Base-by-base conservation (phyloP, 768 basidiomycete genomes). In the Gymnopilus junonius region DNA sequence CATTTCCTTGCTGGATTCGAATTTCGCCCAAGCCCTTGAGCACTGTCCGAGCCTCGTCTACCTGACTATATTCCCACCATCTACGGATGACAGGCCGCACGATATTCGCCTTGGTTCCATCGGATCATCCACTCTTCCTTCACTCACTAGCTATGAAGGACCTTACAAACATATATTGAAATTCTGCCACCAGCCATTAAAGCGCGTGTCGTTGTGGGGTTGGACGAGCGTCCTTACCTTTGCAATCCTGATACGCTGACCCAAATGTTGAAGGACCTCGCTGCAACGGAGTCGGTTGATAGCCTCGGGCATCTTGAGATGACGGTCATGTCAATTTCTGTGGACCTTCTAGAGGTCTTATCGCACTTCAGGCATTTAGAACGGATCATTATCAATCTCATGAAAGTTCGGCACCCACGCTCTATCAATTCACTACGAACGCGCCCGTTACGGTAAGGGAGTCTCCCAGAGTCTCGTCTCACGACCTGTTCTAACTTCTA, bases 31-130 rank as follows among this genome's bases (percentile, higher is more conserved):
- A 20, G 73, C 76, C 3, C 66, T 78, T 20, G 56, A 68, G 31
- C 70, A 71, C 17, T 77, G 75, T 53, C 74, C 75, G 2, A 48
- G 57, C 32, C 68, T 80, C 10, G 65, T 74, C 31, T 70, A 75
- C 17, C 65, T 80, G 11, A 70, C 71, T 39, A 70, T 78, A n/a
- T 67, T 76, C 53, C 67, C 70, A 23, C 74, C 77, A n/a, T 59
- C 67, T 0, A 64, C 66, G 2, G 70, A 72, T 20, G 72, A 72
- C n/a, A 46, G 64, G 21, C 59, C 56, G 10, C 66, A 51, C 8
- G 69, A 71, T 45, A 51, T 70, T 8, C 63, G 57, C 7, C 56
- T 73, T 3, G 56, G 67, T 4, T 37, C 31, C 2, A 58, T 74
- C 17, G 61, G 67, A n/a, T n/a, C 64, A 11, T 63, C 67, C 11